A percentile compares a stretch with the other conserved stretches of the same genome.
phyloP scores from a whole-genome alignment of 345 rosid species.

The Corchorus olitorius region DNA sequence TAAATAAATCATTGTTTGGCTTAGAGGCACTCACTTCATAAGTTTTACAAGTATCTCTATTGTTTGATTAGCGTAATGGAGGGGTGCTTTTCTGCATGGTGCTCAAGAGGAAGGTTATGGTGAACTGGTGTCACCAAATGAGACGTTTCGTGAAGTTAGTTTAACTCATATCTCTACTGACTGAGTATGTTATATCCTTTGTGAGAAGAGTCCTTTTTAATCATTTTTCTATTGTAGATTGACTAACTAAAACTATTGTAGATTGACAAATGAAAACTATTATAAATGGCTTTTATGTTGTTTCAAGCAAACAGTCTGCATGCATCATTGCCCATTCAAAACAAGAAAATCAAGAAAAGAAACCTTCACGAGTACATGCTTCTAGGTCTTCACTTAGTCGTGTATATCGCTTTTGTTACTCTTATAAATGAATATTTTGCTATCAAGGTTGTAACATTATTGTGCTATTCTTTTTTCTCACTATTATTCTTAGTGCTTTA shows the following conservation, averaged over 20 bases:
- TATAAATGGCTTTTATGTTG: background rate
- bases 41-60: background rate
- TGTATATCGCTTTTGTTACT: background rate
- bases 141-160: background rate
- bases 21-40: background rate
- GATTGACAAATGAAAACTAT: background rate
- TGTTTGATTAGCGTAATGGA: conserved; percentile 1
- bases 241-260: background rate
- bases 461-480: background rate
- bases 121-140: conserved; percentile 3
- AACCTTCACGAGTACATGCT: background rate
- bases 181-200: background rate
- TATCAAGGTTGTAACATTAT: background rate
- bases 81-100: background rate
- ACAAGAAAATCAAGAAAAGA: background rate
- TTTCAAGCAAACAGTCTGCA: conserved; percentile 9
- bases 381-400: background rate
- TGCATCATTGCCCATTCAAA: background rate
- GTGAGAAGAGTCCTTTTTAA: background rate
- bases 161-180: background rate
- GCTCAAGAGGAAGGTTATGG: background rate
- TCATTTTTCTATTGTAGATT: background rate
- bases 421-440: background rate
- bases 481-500: conserved; percentile 14
- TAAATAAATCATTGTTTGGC: background rate